Evolutionary conservation across 345 rosid genomes (phyloP), one percentile per base, ranked within the genome.

Genomic region (Rhizophora apiculata): DNA sequence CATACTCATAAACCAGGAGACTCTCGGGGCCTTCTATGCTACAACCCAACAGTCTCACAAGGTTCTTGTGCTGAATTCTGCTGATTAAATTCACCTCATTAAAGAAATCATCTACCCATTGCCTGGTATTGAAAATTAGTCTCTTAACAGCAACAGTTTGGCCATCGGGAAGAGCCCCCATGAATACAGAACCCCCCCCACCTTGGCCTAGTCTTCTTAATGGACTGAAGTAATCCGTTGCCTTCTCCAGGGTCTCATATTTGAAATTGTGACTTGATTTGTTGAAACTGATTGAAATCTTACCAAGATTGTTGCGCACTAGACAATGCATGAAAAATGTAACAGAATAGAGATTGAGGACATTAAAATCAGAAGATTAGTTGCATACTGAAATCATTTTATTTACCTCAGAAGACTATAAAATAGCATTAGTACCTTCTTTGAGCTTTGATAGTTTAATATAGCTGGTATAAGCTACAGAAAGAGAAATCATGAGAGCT

Each of bases 11-110:
- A 49, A 85, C 87, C 66, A 85, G 77, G 48, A 85, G 87, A 54
- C 87, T 83, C 67, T 85, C 89, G 1, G 89, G 89, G 20, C 89
- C 89, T 75, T 83, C 89, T 34, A 83, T 85, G 85, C 89, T 85
- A 49, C 85, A 83, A 10, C 89, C 89, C 5, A 85, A 36, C 54
- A 85, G 81, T 84, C 74, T 73, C 6, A 85, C 89, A 11, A 85
- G 81, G 71, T 85, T 85, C 77, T 80, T 83, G 79, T 85, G 89
- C 34, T 83, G 76, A 56, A 85, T 78, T 57, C 80, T 74, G 49
- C 83, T 85, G 73, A 85, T 83, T 16, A 83, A 70, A 62, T 83
- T 85, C 16, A 85, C 87, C 67, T 85, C 87, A 60, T 85, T 85
- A 70, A 79, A 85, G 67, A 83, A 85, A 46, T 85, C 84, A 64